These are phyloP conservation scores for Candida yuanshanica DNA, from an alignment of 805 yeast genomes.

Conservation along the genomic window DNA sequence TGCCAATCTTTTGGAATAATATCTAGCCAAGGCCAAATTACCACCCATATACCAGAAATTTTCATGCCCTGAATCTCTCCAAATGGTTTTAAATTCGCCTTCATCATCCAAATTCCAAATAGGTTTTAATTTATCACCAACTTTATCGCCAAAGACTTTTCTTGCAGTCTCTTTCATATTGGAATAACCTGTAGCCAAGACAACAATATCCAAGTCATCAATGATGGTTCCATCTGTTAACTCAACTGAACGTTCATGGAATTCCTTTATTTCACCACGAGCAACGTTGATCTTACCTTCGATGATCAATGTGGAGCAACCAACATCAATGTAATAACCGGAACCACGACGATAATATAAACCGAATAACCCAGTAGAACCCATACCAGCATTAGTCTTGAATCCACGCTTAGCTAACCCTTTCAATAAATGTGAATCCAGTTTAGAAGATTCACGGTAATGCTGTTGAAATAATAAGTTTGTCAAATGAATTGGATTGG, in stretches of 20 bases:
- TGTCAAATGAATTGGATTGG: conserved; percentile 30
- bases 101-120: conserved; percentile 40
- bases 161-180: conserved; percentile 38
- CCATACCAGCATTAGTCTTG: conserved; percentile 37
- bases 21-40: conserved; percentile 33
- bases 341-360: conserved; percentile 37
- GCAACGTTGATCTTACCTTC: conserved; percentile 35
- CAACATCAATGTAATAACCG: conserved; percentile 43
- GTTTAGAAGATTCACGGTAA: conserved; percentile 27
- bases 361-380: conserved; percentile 38
- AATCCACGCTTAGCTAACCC: conserved; percentile 33
- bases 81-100: conserved; percentile 35
- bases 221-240: conserved; percentile 33
- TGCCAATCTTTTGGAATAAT: conserved; percentile 34
- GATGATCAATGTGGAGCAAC: conserved; percentile 34
- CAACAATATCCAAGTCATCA: conserved; percentile 33
- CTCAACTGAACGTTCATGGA: conserved; percentile 33
- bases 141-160: conserved; percentile 31
- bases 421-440: conserved; percentile 29
- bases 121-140: conserved; percentile 31
- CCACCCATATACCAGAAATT: conserved; percentile 40
- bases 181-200: conserved; percentile 40
- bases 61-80: conserved; percentile 35
- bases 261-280: conserved; percentile 30
- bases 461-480: conserved; percentile 34